Evolutionary conservation across 2,329 filamentous ascomycete species (phyloP), one percentile per base, ranked within the genome.

Genomic region (Fusarium bulbicola): DNA sequence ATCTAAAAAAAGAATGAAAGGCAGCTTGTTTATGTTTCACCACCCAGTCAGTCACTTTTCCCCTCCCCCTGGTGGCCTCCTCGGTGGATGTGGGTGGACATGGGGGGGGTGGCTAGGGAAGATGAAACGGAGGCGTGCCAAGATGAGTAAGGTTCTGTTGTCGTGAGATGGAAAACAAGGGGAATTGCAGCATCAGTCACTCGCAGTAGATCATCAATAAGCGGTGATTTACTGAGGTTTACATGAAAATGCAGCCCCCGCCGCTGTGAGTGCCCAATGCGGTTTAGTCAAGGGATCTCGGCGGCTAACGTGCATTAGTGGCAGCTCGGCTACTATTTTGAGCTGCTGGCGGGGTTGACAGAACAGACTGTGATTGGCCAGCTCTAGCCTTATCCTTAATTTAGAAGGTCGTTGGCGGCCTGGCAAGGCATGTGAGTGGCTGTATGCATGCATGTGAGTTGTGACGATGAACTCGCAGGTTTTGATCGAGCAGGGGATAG

Each of bases 241-340:
- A 52, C 58, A 52, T 26, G 16, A 32, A 36, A 28, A 36, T 69
- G 54, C 40, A 36, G 45, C 24, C 58, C 47, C 32, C 32, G 32
- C 32, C 60, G 34, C 37, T 40, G 40, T 49, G 32, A 30, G 28
- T 36, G 28, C 24, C 40, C 18, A 32, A 59, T 57, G 5, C 15
- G 32, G 68, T 3, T 65, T 65, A 59, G 46, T 15, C 14, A 10
- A 50, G 20, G 32, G 45, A 37, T 30, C 59, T 63, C 65, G 76
- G 76, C 76, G 76, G 66, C 66, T 77, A 77, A 71, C 70, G 40
- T 68, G 73, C 76, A 77, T 72, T 77, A 77, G 76, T 52, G 70
- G 54, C 59, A 61, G 18, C 56, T 56, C 39, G 53, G 52, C 43
- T 70, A 32, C 74, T 77, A 75, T 73, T 74, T 77, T 60, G 32